Evolutionary conservation across 495 filamentous ascomycete species (phyloP).

Genomic region (Penicillium steckii): DNA sequence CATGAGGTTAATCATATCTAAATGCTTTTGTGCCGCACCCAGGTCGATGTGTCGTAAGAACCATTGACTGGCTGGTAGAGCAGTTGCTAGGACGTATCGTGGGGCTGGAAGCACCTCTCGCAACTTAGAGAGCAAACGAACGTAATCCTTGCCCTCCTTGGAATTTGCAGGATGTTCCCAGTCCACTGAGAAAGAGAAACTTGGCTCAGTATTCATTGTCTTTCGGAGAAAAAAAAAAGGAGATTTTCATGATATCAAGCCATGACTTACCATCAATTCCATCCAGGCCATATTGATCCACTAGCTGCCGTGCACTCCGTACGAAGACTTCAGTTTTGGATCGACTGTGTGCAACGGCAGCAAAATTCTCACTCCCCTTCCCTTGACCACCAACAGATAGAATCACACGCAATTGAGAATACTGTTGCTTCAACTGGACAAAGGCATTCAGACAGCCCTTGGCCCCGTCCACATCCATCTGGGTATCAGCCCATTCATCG

Average conservation of each 20-base stretch:
- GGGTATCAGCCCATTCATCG: constrained; percentile 81
- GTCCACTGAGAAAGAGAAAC: constrained; percentile 62
- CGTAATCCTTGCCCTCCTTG: constrained; percentile 69
- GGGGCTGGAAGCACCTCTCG: constrained; percentile 72
- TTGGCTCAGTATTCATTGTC: not conserved
- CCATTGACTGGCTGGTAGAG: constrained; percentile 75
- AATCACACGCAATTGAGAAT: constrained; percentile 74
- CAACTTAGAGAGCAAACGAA: constrained; percentile 66
- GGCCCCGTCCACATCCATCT: constrained; percentile 75
- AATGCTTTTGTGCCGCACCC: constrained; percentile 56
- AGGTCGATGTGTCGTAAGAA: constrained; percentile 77
- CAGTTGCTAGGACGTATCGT: constrained; percentile 73
- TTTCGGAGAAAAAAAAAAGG: not conserved
- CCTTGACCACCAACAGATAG: constrained; percentile 87
- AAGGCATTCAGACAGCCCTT: constrained; percentile 78
- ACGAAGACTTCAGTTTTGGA: constrained; percentile 68
- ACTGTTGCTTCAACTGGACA: constrained; percentile 66
- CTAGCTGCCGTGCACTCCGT: constrained; percentile 64
- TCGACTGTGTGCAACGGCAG: constrained; percentile 64
- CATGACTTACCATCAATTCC: constrained; percentile 72
- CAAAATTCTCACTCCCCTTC: constrained; percentile 74
- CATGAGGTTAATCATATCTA: constrained; percentile 83
- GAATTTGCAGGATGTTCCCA: constrained; percentile 82
- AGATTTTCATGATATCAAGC: not conserved
- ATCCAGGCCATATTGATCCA: constrained; percentile 75